Conservation (phyloP, 345 rosid genomes). For the Citrus hindsii region DNA sequence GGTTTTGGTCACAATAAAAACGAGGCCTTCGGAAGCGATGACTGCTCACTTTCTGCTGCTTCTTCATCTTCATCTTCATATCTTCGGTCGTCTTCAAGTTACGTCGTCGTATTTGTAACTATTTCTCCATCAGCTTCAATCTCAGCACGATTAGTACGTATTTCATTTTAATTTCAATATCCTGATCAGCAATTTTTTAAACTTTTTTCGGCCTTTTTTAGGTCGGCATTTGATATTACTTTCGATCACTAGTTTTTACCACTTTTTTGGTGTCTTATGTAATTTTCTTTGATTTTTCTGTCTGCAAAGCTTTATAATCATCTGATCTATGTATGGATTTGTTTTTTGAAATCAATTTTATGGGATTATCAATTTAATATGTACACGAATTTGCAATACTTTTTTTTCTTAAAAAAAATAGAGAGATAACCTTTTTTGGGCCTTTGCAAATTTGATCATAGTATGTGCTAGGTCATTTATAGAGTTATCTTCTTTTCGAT, state of each 20-base stretch:
- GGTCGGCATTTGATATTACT: conserved; percentile 15
- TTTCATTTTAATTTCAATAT: neutral
- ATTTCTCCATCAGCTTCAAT: neutral
- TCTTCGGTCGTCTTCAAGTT: neutral
- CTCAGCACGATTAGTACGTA: neutral
- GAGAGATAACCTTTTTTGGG: neutral
- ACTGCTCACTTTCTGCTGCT: conserved; percentile 19
- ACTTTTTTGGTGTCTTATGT: conserved; percentile 3
- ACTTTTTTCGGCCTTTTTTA: neutral
- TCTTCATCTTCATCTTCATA: neutral
- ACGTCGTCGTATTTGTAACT: neutral
- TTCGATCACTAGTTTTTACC: conserved; percentile 8
- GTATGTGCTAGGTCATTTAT: neutral
- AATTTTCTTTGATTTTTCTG: neutral
- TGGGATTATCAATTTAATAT: neutral
- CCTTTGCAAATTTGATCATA: neutral
- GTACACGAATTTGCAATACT: neutral
- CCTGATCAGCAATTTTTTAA: conserved; percentile 7
- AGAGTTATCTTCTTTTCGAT: neutral
- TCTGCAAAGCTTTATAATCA: neutral
- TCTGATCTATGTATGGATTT: conserved; percentile 17
- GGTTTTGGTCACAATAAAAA: conserved; percentile 22
- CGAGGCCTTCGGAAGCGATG: conserved; percentile 27
- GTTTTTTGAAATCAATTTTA: neutral
- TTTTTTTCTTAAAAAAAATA: no score